Evolutionary conservation across 306 rosid genomes (phyloP), one percentile per base, ranked within the genome.

Genomic region (Cucumis hystrix): DNA sequence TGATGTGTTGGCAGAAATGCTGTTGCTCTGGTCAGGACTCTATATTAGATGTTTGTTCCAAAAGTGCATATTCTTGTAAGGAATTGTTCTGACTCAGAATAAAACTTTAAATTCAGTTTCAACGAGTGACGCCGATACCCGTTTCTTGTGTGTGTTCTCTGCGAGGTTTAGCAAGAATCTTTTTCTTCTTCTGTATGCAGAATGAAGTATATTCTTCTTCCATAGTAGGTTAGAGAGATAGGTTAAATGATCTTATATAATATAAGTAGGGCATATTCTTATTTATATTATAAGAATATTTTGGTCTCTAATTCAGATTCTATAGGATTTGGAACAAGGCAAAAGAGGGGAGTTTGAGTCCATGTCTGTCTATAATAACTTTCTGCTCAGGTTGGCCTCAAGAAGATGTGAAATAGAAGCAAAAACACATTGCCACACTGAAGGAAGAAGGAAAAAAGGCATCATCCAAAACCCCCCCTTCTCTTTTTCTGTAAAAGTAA

Each of bases 141-240:
- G 84, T 75, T 75, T 82, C 79, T 39, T 84, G 87, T 79, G 64
- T 84, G 87, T 79, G 64, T 83, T 82, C 74, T 84, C 54, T 83
- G 88, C 87, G 94, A 91, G 91, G 88, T 85, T 88, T 85, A 84
- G 86, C 86, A 87, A 84, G 86, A 89, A 86, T 82, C 77, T 71
- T 65, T 65, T 89, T 87, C 95, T 83, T 84, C 88, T 82, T 84
- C 82, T 10, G 11, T 51, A 70, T 83, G 76, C 88, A 80, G 84
- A 82, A 78, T 82, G 91, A 84, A 54, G 70, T 78, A 35, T 49
- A 82, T 86, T 88, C 77, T 85, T 88, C 77, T 83, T 92, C 90
- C 85, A 77, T 79, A 84, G 80, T 88, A 89, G 97, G 88, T 86
- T 78, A 70, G 79, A 83, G 87, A 84, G 60, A 82, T 90, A 92